A percentile compares a stretch with the other conserved stretches of the same genome.
These are phyloP conservation scores for Immersiporthe knoxdaviesiana DNA, from an alignment of 2,329 filamentous ascomycete species.

Conservation along the genomic window DNA sequence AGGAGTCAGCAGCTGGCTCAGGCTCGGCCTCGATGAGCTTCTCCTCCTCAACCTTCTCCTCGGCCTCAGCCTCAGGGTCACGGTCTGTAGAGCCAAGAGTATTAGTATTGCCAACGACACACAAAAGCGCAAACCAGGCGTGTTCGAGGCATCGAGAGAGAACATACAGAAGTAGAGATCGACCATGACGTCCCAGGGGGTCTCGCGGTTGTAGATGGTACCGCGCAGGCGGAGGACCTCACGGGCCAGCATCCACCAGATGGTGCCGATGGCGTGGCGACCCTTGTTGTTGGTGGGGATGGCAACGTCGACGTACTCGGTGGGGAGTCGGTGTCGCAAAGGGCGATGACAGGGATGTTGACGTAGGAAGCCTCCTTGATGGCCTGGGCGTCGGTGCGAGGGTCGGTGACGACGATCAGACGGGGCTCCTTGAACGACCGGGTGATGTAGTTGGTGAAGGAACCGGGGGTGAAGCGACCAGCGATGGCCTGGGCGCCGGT, in stretches of 20 bases:
- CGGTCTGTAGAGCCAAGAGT: slow-evolving; percentile 64
- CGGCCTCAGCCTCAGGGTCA: slow-evolving; percentile 98
- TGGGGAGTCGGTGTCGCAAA: slow-evolving; percentile 98
- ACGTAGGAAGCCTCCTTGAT: slow-evolving; percentile 99
- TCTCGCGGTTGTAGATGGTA: slow-evolving; percentile 93
- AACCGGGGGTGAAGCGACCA: slow-evolving; percentile 99
- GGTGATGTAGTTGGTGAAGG: slow-evolving; percentile 99
- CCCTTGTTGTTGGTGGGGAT: slow-evolving; percentile 99
- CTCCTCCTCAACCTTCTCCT: slow-evolving; percentile 95
- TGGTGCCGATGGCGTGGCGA: slow-evolving; percentile 95
- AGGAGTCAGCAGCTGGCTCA: slow-evolving; percentile 78
- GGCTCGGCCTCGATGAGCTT: slow-evolving; percentile 79
- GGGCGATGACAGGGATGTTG: slow-evolving; percentile 99
- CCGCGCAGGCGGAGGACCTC: slow-evolving; percentile 99
- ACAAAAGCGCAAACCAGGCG: background rate
- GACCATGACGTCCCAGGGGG: slow-evolving; percentile 98
- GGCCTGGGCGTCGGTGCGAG: slow-evolving; percentile 98
- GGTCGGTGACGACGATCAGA: slow-evolving; percentile 98
- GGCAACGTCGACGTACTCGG: slow-evolving; percentile 99
- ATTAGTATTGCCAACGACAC: slow-evolving; percentile 29
- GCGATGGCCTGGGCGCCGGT: slow-evolving; percentile 97
- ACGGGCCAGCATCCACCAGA: slow-evolving; percentile 99
- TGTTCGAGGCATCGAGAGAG: background rate
- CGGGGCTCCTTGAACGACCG: slow-evolving; percentile 99
- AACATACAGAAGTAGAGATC: slow-evolving; percentile 96